Evolutionary conservation across 176 grass and related monocot genomes (phyloP).

Genomic region (Cymbopogon citratus): DNA sequence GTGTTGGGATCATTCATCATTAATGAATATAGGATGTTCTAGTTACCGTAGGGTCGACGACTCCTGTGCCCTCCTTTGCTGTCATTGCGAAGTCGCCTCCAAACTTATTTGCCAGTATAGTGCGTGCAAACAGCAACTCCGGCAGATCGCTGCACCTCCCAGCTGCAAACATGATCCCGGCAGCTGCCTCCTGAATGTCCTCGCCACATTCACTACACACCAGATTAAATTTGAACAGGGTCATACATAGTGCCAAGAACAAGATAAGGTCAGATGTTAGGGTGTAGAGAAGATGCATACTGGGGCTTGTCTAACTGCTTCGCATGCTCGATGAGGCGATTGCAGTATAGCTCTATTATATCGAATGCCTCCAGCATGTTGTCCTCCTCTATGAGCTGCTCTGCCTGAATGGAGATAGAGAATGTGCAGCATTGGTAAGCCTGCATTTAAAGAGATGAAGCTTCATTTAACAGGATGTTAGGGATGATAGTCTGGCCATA

Average conservation of each 20-base stretch:
- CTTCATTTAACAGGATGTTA: background rate
- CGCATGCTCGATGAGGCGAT: constrained; percentile 25
- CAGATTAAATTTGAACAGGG: background rate
- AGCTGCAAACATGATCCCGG: constrained; percentile 36
- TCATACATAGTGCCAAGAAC: background rate
- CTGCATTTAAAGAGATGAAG: background rate
- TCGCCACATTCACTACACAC: constrained; percentile 30
- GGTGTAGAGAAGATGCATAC: constrained; percentile 1
- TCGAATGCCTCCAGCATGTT: constrained; percentile 41
- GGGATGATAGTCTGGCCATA: background rate
- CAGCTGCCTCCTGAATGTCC: constrained; percentile 25
- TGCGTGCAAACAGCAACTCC: constrained; percentile 31
- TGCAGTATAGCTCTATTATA: constrained; percentile 46
- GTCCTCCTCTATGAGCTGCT: constrained; percentile 42
- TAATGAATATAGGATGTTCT: background rate
- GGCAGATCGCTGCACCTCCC: constrained; percentile 36
- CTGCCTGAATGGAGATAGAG: constrained; percentile 6
- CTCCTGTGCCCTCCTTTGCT: constrained; percentile 19
- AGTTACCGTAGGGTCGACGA: constrained; percentile 30
- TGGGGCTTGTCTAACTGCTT: constrained; percentile 20
- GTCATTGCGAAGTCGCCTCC: constrained; percentile 3
- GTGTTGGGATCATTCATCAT: background rate
- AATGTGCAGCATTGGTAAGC: background rate
- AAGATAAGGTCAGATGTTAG: background rate
- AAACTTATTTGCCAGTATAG: constrained; percentile 42